Evolutionary conservation across 2,329 filamentous ascomycete genomes (phyloP), one percentile per base, ranked within the genome.

Genomic region (Botryosphaeria agaves): DNA sequence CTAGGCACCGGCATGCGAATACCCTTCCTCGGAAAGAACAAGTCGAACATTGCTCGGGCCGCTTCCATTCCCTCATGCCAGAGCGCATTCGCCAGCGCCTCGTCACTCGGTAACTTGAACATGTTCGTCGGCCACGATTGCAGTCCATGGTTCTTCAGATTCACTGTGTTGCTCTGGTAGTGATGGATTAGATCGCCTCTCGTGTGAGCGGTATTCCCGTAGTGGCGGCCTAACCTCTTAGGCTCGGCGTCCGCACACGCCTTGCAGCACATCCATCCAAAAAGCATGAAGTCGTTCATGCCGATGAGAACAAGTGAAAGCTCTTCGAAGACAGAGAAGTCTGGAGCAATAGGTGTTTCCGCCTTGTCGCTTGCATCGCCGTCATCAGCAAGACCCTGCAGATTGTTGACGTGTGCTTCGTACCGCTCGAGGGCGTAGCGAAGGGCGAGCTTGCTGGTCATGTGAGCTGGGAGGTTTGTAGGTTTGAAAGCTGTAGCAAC

Each of bases 371-470:
- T 7, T 11, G 21, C 7, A 12, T 12, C 21, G n/a, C n/a, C n/a
- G n/a, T n/a, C n/a, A n/a, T n/a, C n/a, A n/a, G n/a, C n/a, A n/a
- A n/a, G n/a, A n/a, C n/a, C n/a, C n/a, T n/a, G n/a, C n/a, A n/a
- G n/a, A 7, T 23, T 9, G 21, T 11, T 23, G 12, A 7, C 9
- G 7, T 23, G 21, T 11, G 21, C 9, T 23, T 9, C 3, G 7
- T 23, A 12, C 12, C 12, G 9, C 7, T 23, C 20, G 18, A 40
- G 21, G 5, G 43, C 45, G 28, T 43, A 49, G 19, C 38, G 37
- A 7, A 49, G 24, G 7, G 44, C 40, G 17, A 49, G 41, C 18
- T 38, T 38, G 27, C 43, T 44, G 16, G 41, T 37, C 27, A 34
- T 37, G 11, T 30, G 28, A 7, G 37, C 33, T 8, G 36, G 35